phyloP scores from a whole-genome alignment of 495 filamentous ascomycete species.

The Physcia stellaris region DNA sequence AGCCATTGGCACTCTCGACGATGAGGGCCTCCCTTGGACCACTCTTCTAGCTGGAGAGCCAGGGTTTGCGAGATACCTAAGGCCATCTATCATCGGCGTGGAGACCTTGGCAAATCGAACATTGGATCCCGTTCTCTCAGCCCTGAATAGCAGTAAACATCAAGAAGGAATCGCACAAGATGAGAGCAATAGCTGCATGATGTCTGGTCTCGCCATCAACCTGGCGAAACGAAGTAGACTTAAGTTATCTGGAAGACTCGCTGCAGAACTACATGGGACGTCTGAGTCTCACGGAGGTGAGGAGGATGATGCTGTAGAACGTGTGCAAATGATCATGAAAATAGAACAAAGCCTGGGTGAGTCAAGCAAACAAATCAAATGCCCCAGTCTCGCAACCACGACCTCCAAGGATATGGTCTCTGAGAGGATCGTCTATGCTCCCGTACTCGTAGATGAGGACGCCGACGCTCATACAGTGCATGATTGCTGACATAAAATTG shows the following conservation, averaged over 20 bases:
- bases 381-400: too few relatives aligned
- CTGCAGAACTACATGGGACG: constrained; percentile 36
- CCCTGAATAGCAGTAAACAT: constrained; percentile 29
- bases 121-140: constrained; percentile 51
- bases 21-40: constrained; percentile 53
- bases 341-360: constrained; percentile 55
- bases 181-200: constrained; percentile 25
- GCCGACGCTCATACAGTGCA: not conserved
- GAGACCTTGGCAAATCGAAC: constrained; percentile 39
- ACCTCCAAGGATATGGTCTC: too few relatives aligned
- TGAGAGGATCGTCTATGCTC: not conserved
- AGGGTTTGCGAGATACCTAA: constrained; percentile 48
- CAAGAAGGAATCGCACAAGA: constrained; percentile 25
- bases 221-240: constrained; percentile 49
- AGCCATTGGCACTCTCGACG: constrained; percentile 56
- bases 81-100: constrained; percentile 43
- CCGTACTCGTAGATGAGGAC: not conserved
- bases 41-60: constrained; percentile 58
- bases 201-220: constrained; percentile 53
- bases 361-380: too few relatives aligned
- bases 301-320: constrained; percentile 21
- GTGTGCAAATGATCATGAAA: constrained; percentile 50
- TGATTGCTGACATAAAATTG: constrained; percentile 7
- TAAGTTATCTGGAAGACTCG: constrained; percentile 52
- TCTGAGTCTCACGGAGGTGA: constrained; percentile 14